Conservation (phyloP, 179 eudicot genomes). For the Sideroxylon spinosum region DNA sequence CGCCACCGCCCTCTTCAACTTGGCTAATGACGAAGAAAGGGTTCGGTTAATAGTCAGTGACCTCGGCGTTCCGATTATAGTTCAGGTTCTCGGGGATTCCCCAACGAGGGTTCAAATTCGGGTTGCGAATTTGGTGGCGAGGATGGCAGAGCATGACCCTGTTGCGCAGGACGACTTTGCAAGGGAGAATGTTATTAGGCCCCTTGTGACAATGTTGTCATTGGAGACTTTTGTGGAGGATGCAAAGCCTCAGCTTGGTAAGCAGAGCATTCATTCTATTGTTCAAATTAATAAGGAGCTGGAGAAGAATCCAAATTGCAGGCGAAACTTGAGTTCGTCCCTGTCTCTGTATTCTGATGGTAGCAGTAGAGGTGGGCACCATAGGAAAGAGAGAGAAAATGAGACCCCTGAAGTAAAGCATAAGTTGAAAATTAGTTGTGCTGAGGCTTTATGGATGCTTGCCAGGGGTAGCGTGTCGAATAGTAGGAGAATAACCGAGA, state of each 20-base stretch:
- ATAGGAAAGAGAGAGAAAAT: constrained; percentile 60
- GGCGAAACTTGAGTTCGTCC: constrained; percentile 31
- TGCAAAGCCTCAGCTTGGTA: constrained; percentile 22
- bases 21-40: constrained; percentile 39
- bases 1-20: constrained; percentile 30
- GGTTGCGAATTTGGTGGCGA: constrained; percentile 50
- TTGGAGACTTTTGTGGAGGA: constrained; percentile 57
- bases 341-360: constrained; percentile 34
- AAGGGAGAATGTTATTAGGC: constrained; percentile 61
- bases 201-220: constrained; percentile 57
- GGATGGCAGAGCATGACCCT: constrained; percentile 51
- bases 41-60: constrained; percentile 37
- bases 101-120: constrained; percentile 51
- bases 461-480: constrained; percentile 53
- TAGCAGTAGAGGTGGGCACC: constrained; percentile 32
- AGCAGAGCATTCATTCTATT: constrained; percentile 46
- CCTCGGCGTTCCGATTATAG: constrained; percentile 44
- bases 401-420: constrained; percentile 56
- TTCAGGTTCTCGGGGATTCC: constrained; percentile 48
- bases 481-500: constrained; percentile 64
- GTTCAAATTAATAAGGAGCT: constrained; percentile 50
- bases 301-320: constrained; percentile 26
- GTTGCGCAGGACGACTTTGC: constrained; percentile 60
- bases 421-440: constrained; percentile 57
- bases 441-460: constrained; percentile 69